A percentile compares a stretch with the other conserved stretches of the same genome.
Conservation (phyloP, 225 moss, liverwort and hornwort species). For the Rhytidiadelphus loreus region DNA sequence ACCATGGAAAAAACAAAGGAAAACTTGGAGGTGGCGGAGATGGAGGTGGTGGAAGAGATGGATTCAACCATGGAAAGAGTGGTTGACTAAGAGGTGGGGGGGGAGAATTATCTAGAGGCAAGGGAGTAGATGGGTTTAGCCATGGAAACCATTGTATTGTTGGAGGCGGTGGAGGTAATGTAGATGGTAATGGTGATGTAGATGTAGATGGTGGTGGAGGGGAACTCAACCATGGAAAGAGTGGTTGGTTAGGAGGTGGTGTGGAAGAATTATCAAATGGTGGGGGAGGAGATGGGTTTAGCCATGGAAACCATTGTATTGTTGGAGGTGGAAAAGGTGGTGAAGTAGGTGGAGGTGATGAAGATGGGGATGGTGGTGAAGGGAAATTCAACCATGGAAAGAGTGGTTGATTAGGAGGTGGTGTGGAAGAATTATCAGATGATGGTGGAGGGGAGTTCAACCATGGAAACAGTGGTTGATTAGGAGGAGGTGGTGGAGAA, state of each 20-base stretch:
- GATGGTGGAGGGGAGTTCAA: too few relatives aligned
- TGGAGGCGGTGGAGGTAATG: neutral
- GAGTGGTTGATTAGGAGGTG: neutral
- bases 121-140: neutral
- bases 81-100: neutral
- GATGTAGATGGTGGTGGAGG: neutral
- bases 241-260: neutral
- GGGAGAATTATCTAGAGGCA: fast-evolving
- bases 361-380: neutral
- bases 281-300: fast-evolving
- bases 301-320: neutral
- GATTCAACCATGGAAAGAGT: neutral
- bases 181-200: neutral
- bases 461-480: neutral
- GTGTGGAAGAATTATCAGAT: neutral
- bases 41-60: neutral
- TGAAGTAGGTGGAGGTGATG: too few relatives aligned
- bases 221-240: neutral
- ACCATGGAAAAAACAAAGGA: too few relatives aligned
- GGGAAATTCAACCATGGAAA: neutral
- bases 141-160: neutral
- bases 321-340: neutral
- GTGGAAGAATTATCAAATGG: fast-evolving
- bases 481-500: neutral
- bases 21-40: too few relatives aligned